Conservation (phyloP, 192 early-diverging fungal genomes). For the Coemansia sp. region DNA sequence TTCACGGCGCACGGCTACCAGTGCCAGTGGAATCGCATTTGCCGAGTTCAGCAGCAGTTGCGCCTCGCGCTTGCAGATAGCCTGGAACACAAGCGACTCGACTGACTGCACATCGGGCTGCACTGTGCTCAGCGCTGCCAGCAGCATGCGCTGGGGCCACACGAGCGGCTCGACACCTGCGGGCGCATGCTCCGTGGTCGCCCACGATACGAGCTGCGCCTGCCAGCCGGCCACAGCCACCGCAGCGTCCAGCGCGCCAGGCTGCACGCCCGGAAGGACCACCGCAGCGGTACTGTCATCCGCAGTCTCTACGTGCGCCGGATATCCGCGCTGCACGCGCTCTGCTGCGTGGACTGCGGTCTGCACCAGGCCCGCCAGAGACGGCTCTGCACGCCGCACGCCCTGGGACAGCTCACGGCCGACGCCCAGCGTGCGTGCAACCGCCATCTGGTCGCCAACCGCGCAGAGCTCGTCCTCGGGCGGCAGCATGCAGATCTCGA, state of each 20-base stretch:
- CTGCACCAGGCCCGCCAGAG: constrained; percentile 27
- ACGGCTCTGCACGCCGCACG: background rate
- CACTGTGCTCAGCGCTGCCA: constrained; percentile 23
- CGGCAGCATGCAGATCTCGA: constrained; percentile 72
- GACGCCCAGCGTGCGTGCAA: constrained; percentile 20
- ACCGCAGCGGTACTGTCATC: background rate
- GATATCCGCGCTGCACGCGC: constrained; percentile 37
- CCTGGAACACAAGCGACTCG: background rate
- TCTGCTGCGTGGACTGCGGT: constrained; percentile 31
- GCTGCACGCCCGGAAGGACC: constrained; percentile 3
- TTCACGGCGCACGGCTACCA: constrained; percentile 14
- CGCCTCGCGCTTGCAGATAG: constrained; percentile 1
- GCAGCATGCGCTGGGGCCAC: constrained; percentile 17
- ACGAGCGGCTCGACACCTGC: background rate
- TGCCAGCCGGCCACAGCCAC: constrained; percentile 31
- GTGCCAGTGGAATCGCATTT: background rate
- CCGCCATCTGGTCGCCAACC: constrained; percentile 7
- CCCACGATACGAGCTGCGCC: constrained; percentile 6
- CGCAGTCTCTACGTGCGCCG: background rate
- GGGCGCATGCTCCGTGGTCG: background rate
- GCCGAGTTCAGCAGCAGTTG: background rate
- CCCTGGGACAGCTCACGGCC: background rate
- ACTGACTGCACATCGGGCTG: constrained; percentile 4
- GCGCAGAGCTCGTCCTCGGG: background rate
- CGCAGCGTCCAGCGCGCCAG: constrained; percentile 9